Conservation (phyloP, 2,329 filamentous ascomycete species). For the Venturia carpophila region DNA sequence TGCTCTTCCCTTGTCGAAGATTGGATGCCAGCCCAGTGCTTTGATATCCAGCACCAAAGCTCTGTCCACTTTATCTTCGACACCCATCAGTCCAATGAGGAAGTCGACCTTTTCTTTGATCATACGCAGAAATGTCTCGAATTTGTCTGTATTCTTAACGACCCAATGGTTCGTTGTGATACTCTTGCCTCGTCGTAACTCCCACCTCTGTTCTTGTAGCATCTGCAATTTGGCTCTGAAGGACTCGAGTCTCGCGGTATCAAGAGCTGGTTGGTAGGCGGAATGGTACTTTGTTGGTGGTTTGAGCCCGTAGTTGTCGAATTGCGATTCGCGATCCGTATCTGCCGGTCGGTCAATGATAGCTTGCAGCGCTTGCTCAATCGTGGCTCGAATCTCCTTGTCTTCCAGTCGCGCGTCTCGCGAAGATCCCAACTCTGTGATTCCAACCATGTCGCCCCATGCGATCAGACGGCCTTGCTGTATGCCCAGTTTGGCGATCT, state of each 20-base stretch:
- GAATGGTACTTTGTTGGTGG: slow-evolving; percentile 34
- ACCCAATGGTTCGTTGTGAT: slow-evolving; percentile 35
- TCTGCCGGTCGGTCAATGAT: slow-evolving; percentile 38
- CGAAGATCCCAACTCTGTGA: slow-evolving; percentile 39
- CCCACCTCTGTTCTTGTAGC: slow-evolving; percentile 34
- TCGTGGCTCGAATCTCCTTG: slow-evolving; percentile 29
- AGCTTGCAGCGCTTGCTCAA: slow-evolving; percentile 36
- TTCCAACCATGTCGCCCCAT: slow-evolving; percentile 41
- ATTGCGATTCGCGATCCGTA: slow-evolving; percentile 35
- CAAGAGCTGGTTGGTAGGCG: slow-evolving; percentile 35
- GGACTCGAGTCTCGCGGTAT: slow-evolving; percentile 37
- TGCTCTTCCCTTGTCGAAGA: slow-evolving; percentile 26
- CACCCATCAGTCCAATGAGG: slow-evolving; percentile 37
- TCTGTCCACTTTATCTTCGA: slow-evolving; percentile 38
- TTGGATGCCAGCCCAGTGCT: slow-evolving; percentile 41
- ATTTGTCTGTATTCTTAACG: slow-evolving; percentile 35
- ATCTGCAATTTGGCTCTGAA: slow-evolving; percentile 40
- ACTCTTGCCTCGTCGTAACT: slow-evolving; percentile 29
- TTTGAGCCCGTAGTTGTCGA: slow-evolving; percentile 40
- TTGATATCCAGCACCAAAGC: slow-evolving; percentile 39
- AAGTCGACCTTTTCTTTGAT: slow-evolving; percentile 38
- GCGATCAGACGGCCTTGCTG: slow-evolving; percentile 42
- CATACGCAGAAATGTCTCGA: slow-evolving; percentile 34
- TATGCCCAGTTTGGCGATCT: slow-evolving; percentile 37
- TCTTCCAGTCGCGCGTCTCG: slow-evolving; percentile 38